Evolutionary conservation across 768 basidiomycete species (phyloP).

Genomic region (Paxillus ammoniavirescens): DNA sequence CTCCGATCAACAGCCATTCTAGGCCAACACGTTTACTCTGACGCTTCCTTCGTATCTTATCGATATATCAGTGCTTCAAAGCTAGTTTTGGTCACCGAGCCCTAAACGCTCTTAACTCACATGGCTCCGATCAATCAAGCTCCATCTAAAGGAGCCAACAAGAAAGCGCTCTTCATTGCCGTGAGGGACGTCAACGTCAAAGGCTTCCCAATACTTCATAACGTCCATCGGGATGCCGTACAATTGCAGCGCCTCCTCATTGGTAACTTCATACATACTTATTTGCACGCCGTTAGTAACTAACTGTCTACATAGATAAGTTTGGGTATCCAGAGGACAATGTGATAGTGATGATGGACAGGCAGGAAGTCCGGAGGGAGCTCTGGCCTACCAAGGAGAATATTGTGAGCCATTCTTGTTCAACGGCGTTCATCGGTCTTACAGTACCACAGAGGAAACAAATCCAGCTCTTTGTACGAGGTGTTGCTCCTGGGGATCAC

Average conservation of each 20-base stretch:
- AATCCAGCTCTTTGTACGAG: conserved; percentile 43
- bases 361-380: conserved; percentile 21
- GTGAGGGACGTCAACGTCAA: conserved; percentile 4
- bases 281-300: neutral
- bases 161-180: conserved; percentile 25
- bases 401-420: conserved; percentile 36
- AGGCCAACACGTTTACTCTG: neutral
- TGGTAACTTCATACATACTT: conserved; percentile 11
- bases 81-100: neutral
- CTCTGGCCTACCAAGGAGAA: conserved; percentile 42
- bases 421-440: neutral
- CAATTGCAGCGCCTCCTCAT: conserved; percentile 17
- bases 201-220: conserved; percentile 1
- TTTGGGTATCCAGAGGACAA: conserved; percentile 39
- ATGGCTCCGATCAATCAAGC: conserved; percentile 8
- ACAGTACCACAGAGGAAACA: conserved; percentile 35
- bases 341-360: conserved; percentile 45
- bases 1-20: neutral
- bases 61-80: neutral
- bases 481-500: conserved; percentile 44
- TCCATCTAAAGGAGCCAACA: conserved; percentile 1
- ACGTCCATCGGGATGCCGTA: conserved; percentile 17
- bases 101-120: neutral
- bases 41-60: conserved; percentile 11
- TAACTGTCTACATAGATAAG: conserved; percentile 22